These are phyloP conservation scores for Saccharum hybrid DNA, from an alignment of 202 grass and related monocot species.

Conservation along the genomic window DNA sequence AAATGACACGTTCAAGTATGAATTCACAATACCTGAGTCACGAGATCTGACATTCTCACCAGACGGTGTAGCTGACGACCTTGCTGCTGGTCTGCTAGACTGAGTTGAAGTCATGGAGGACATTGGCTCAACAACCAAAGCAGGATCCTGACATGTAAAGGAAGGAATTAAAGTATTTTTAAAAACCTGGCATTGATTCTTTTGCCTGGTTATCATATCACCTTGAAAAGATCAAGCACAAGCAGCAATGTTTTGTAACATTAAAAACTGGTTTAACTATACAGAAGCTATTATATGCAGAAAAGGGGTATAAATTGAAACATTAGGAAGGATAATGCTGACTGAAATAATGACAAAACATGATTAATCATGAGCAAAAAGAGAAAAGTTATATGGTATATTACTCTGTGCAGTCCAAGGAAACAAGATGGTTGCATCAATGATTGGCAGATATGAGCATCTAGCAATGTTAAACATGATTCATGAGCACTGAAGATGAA, in stretches of 20 bases:
- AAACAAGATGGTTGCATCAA: constrained; percentile 21
- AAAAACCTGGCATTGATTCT: neutral
- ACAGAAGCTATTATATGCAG: constrained; percentile 20
- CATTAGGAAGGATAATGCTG: neutral
- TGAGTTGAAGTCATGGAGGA: constrained; percentile 64
- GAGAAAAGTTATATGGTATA: neutral
- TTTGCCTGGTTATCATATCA: constrained; percentile 28
- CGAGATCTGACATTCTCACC: constrained; percentile 52
- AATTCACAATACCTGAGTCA: constrained; percentile 60
- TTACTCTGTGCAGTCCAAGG: constrained; percentile 14
- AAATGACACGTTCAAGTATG: constrained; percentile 22
- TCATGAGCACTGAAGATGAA: neutral
- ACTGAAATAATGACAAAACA: constrained; percentile 25
- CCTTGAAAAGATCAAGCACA: constrained; percentile 19
- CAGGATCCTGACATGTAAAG: constrained; percentile 60
- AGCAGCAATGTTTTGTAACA: constrained; percentile 18
- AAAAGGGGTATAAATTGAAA: constrained; percentile 13
- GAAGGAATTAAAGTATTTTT: constrained; percentile 32
- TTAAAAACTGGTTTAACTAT: neutral
- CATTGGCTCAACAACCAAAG: constrained; percentile 71
- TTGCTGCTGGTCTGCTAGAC: constrained; percentile 50
- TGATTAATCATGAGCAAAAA: neutral
- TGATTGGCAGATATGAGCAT: constrained; percentile 6
- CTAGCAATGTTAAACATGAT: constrained; percentile 14
- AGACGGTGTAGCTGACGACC: constrained; percentile 55